phyloP scores from a whole-genome alignment of 108 stramenopile species.

The Nannochloropsis granulata region DNA sequence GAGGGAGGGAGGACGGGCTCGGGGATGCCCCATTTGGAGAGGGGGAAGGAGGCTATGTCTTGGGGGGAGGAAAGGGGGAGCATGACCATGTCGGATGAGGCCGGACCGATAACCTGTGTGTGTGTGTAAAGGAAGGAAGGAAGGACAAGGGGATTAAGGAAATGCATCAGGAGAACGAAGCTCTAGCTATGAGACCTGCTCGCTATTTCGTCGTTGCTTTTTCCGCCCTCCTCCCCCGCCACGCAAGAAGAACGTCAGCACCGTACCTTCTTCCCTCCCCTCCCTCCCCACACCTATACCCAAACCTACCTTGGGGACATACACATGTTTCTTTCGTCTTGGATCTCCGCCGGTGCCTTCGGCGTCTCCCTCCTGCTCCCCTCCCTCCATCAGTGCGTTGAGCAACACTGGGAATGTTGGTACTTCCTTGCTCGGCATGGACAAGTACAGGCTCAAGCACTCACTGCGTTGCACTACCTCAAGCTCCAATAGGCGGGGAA shows the following conservation, averaged over 20 bases:
- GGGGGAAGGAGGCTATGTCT: slow-evolving; percentile 29
- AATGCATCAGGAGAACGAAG: neutral
- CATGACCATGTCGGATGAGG: slow-evolving; percentile 30
- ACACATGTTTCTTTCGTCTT: slow-evolving; percentile 6
- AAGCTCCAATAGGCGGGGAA: neutral
- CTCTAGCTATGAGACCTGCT: neutral
- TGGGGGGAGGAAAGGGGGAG: slow-evolving; percentile 20
- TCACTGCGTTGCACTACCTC: neutral
- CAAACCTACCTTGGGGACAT: slow-evolving; percentile 21
- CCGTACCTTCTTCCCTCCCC: too few relatives aligned
- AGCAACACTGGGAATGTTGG: neutral
- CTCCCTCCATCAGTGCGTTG: neutral
- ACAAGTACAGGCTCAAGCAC: slow-evolving; percentile 15
- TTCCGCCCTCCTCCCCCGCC: too few relatives aligned
- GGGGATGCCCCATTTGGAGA: slow-evolving; percentile 39
- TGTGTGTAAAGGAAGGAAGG: neutral
- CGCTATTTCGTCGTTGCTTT: too few relatives aligned
- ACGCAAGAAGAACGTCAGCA: too few relatives aligned
- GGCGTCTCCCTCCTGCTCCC: neutral
- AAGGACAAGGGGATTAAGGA: neutral
- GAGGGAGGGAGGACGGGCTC: slow-evolving; percentile 20
- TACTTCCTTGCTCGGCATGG: slow-evolving; percentile 19
- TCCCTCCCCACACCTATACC: neutral
- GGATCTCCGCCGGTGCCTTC: too few relatives aligned
- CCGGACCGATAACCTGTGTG: slow-evolving; percentile 16